Conservation (phyloP, 1,139 yeast species). For the Schwanniomyces etchellsii region DNA sequence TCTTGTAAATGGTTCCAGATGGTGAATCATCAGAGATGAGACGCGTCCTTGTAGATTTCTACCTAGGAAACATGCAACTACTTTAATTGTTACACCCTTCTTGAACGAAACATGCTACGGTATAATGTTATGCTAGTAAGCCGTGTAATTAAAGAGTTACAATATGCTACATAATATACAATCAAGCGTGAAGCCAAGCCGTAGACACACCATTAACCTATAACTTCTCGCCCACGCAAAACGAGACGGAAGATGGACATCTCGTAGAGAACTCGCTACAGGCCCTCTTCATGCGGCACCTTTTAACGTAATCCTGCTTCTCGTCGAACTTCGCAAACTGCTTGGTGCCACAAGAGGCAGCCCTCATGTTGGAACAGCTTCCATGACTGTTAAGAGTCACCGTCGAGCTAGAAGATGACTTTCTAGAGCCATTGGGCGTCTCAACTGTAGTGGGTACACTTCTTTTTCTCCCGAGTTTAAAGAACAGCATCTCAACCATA, state of each 20-base stretch:
- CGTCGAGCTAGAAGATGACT: constrained; percentile 8
- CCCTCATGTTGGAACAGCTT: constrained; percentile 1
- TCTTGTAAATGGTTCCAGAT: no score
- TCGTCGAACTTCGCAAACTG: constrained; percentile 32
- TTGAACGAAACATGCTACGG: no score
- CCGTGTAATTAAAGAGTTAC: no score
- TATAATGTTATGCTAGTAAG: no score
- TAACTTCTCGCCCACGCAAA: not conserved
- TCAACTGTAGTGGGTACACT: not conserved
- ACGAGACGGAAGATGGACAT: not conserved
- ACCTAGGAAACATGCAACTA: no score
- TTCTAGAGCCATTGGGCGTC: not conserved
- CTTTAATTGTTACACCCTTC: no score
- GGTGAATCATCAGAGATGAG: no score
- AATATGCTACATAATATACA: no score
- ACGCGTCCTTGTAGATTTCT: no score
- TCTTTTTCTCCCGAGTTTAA: not conserved
- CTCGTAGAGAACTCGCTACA: constrained; percentile 3
- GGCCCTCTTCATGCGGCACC: constrained; percentile 29
- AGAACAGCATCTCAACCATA: not conserved
- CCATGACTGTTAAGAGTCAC: constrained; percentile 2
- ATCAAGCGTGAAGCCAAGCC: no score
- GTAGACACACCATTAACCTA: not conserved
- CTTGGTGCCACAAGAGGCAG: constrained; percentile 1
- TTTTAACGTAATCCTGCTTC: constrained; percentile 38